Evolutionary conservation across 1,284 basidiomycete genomes (phyloP).

Genomic region (Papiliotrema terrestris): DNA sequence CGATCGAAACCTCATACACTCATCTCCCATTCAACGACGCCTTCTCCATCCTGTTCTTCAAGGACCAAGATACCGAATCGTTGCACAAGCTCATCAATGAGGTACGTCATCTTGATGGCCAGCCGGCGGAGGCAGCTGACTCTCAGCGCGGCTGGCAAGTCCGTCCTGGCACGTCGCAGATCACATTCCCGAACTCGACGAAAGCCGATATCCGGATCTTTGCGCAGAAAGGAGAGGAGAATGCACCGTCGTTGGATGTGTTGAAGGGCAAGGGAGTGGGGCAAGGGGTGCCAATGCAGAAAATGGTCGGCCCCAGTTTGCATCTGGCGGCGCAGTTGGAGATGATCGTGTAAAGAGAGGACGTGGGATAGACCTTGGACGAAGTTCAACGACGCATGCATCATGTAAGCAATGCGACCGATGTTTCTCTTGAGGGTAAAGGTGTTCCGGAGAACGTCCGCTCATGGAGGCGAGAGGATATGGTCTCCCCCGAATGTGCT

Average conservation of each 20-base stretch:
- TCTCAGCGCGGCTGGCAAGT: constrained; percentile 43
- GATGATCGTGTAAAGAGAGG: constrained; percentile 41
- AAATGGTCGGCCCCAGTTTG: constrained; percentile 45
- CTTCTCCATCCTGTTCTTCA: constrained; percentile 46
- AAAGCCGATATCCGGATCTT: constrained; percentile 24
- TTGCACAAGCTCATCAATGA: constrained; percentile 37
- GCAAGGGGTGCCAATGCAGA: constrained; percentile 38
- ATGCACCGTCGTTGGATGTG: constrained; percentile 10
- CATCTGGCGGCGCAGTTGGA: constrained; percentile 47
- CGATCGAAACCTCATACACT: constrained; percentile 48
- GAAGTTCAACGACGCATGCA: too few species aligned
- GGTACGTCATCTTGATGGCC: constrained; percentile 15
- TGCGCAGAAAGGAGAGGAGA: constrained; percentile 12
- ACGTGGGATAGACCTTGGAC: too few species aligned
- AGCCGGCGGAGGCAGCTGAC: constrained; percentile 9
- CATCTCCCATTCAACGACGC: constrained; percentile 46
- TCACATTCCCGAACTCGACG: constrained; percentile 35
- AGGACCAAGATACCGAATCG: constrained; percentile 36
- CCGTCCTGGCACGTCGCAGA: constrained; percentile 39
- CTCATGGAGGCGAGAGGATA: too few species aligned
- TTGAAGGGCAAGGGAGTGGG: constrained; percentile 30
- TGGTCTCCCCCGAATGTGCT: too few species aligned
- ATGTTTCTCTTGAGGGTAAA: too few species aligned
- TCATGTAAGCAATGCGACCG: too few species aligned
- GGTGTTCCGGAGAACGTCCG: too few species aligned